Percentiles rank a stretch among this genome's conserved stretches.
These are phyloP conservation scores for Vitis rotundifolia DNA, from an alignment of 164 flowering plant species.

Conservation along the genomic window DNA sequence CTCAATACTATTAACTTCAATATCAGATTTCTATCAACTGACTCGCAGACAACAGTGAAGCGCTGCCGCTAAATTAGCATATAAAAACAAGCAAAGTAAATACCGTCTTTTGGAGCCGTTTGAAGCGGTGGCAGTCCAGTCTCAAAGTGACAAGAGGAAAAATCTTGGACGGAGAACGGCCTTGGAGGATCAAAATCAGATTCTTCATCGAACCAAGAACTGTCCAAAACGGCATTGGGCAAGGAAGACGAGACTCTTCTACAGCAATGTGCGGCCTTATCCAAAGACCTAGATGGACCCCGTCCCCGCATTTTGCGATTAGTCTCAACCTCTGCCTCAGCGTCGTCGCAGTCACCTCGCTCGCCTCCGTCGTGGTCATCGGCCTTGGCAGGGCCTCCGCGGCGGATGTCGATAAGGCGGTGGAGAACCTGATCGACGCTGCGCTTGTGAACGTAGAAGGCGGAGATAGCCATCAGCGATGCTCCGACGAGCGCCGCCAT, in stretches of 20 bases:
- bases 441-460: constrained; percentile 65
- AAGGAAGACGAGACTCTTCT: constrained; percentile 46
- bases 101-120: constrained; percentile 37
- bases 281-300: constrained; percentile 23
- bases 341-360: constrained; percentile 5
- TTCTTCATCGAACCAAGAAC: constrained; percentile 35
- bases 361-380: neutral
- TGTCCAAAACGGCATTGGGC: constrained; percentile 37
- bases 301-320: constrained; percentile 7
- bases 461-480: constrained; percentile 67
- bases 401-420: constrained; percentile 44
- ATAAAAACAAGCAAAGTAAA: neutral
- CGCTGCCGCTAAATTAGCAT: neutral
- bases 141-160: constrained; percentile 28
- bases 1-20: no score
- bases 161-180: neutral
- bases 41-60: no score
- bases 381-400: constrained; percentile 1
- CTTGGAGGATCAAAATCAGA: constrained; percentile 11
- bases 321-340: constrained; percentile 18
- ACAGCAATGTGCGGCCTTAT: constrained; percentile 9
- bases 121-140: constrained; percentile 40
- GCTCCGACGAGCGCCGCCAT: constrained; percentile 79
- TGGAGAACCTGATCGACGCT: constrained; percentile 56
- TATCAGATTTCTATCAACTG: no score